Evolutionary conservation across 2,329 filamentous ascomycete genomes (phyloP), one percentile per base, ranked within the genome.

Genomic region (Graphilbum fragrans): DNA sequence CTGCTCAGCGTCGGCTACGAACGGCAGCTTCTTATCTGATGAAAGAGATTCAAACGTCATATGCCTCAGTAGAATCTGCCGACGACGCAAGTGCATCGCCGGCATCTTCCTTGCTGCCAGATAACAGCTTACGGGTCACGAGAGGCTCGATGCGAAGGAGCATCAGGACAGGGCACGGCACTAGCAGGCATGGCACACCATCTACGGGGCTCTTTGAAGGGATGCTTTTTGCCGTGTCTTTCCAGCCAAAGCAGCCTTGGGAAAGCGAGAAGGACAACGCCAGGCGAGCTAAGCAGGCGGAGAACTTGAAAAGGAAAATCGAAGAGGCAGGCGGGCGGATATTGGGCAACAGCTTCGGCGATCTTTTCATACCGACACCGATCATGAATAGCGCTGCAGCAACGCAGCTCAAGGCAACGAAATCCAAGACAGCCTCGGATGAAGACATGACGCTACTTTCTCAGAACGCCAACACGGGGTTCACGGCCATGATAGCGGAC

Each of bases 201-300:
- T 33, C 27, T 31, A 47, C 29, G 39, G 48, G 44, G 10, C 46
- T 93, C 0, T 94, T 96, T 52, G 62, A 72, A 1, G 77, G 80
- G 34, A 94, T 95, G 87, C 77, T 77, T 0, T 95, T 96, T 59
- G 87, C 87, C 0, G 72, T 94, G 11, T 90, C 86, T 0, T 85
- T 86, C 47, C 69, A 69, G 50, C 58, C 61, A 0, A 61, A 60
- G 22, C 62, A 64, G 33, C 64, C 67, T 2, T 67, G 72, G 2
- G 69, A 76, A 40, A 69, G 67, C 16, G 62, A 62, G 9, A 70
- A 76, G 17, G 74, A 76, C 9, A 60, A 57, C 37, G 53, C 53
- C 3, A 53, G 57, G 34, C 61, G 58, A 21, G 49, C 53, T 22
- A 59, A 61, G 25, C 53, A 57, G 53, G 74, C 48, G 54, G 64